Conservation (phyloP, 2,329 filamentous ascomycete species). For the Boeremia exigua region DNA sequence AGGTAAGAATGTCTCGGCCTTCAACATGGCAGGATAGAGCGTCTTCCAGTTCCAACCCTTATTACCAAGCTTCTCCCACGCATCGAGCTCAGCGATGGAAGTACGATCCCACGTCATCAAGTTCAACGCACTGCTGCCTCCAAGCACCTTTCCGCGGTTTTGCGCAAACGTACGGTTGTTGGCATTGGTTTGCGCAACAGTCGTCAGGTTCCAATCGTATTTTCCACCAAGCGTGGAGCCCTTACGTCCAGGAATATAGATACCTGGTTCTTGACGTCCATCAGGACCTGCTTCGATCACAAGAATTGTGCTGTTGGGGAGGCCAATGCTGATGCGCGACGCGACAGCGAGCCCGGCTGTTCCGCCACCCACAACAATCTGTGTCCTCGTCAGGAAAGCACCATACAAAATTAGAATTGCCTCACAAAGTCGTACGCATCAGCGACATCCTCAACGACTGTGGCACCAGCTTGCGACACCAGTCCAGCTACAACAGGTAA, state of each 20-base stretch:
- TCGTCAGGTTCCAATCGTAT: slow-evolving; percentile 53
- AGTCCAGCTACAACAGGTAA: neutral
- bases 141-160: slow-evolving; percentile 57
- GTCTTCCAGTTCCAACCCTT: slow-evolving; percentile 43
- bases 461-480: neutral
- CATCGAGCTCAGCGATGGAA: slow-evolving; percentile 37
- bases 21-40: slow-evolving; percentile 42
- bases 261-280: slow-evolving; percentile 34
- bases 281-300: slow-evolving; percentile 41
- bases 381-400: neutral
- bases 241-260: slow-evolving; percentile 35
- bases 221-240: slow-evolving; percentile 36
- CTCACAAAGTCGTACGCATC: slow-evolving; percentile 13
- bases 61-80: slow-evolving; percentile 41
- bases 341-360: slow-evolving; percentile 40
- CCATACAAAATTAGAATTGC: neutral
- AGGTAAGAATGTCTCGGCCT: slow-evolving; percentile 39
- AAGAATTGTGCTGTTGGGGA: slow-evolving; percentile 29
- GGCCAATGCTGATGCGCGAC: slow-evolving; percentile 42
- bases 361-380: slow-evolving; percentile 34
- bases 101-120: slow-evolving; percentile 47
- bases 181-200: slow-evolving; percentile 49
- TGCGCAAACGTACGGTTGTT: slow-evolving; percentile 51
- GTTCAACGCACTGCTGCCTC: slow-evolving; percentile 56
- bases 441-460: neutral